Percentiles rank a stretch among this genome's conserved stretches.
Evolutionary conservation across 2,329 filamentous ascomycete species (phyloP).

Genomic region (Podosphaera fusca): DNA sequence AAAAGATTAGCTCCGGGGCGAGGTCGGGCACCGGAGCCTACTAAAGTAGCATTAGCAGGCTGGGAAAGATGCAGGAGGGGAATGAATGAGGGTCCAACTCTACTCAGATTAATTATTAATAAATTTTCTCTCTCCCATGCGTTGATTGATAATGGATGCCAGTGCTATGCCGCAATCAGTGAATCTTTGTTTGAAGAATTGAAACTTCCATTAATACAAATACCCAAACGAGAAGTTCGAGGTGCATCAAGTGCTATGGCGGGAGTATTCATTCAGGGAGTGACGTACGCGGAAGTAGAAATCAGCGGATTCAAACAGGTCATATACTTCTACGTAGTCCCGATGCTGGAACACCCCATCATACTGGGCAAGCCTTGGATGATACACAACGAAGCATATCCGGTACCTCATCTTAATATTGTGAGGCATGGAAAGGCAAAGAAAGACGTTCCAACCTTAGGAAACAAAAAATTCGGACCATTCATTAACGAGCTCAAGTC

Average conservation of each 20-base stretch:
- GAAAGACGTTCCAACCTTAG: not conserved
- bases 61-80: not conserved
- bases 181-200: not conserved
- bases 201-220: not conserved
- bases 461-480: not conserved
- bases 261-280: not conserved
- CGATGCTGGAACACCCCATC: not conserved
- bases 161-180: not conserved
- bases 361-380: no score
- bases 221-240: not conserved
- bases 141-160: not conserved
- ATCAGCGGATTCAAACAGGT: not conserved
- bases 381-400: no score
- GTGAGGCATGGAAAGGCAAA: no score
- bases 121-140: not conserved
- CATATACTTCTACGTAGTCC: not conserved
- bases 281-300: not conserved
- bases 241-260: not conserved
- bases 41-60: not conserved
- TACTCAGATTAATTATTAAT: not conserved
- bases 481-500: not conserved
- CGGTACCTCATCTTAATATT: no score
- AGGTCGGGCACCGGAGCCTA: not conserved
- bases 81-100: not conserved
- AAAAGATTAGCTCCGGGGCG: not conserved